These are phyloP conservation scores for Malus orientalis DNA, from an alignment of 306 rosid genomes.

Conservation along the genomic window DNA sequence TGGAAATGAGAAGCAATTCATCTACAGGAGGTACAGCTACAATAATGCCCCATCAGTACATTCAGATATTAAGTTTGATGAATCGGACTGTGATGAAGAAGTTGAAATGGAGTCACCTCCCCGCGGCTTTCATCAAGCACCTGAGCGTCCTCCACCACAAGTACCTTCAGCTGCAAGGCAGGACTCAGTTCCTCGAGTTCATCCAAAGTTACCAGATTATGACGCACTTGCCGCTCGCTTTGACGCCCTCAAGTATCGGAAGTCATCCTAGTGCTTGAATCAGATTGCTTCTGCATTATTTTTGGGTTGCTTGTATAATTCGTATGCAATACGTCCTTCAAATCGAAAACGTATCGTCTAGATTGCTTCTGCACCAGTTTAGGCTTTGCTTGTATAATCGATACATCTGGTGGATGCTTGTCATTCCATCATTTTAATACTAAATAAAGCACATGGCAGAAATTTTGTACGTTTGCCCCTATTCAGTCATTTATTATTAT, in stretches of 20 bases:
- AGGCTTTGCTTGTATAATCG: neutral
- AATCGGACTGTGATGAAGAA: conserved; percentile 78
- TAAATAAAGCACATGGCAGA: neutral
- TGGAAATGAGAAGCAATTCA: conserved; percentile 13
- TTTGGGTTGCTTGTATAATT: conserved; percentile 6
- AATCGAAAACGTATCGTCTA: conserved; percentile 28
- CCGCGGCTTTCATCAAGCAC: conserved; percentile 28
- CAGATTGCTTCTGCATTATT: neutral
- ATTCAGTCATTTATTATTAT: too few species aligned
- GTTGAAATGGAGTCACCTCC: conserved; percentile 42
- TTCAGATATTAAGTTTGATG: conserved; percentile 72
- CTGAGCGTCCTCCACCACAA: conserved; percentile 51
- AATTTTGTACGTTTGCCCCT: neutral
- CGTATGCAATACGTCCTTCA: neutral
- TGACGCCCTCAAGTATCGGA: conserved; percentile 70
- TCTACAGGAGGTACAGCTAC: conserved; percentile 65
- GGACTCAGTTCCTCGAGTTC: conserved; percentile 37
- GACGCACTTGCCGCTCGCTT: conserved; percentile 83
- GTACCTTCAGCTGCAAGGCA: conserved; percentile 38
- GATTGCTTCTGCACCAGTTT: conserved; percentile 2
- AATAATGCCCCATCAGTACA: conserved; percentile 47
- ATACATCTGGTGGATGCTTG: conserved; percentile 2
- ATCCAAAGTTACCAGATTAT: conserved; percentile 87
- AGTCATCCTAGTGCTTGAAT: conserved; percentile 10
- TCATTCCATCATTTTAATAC: conserved; percentile 12